Percentiles rank a stretch among this genome's conserved stretches.
phyloP scores from a whole-genome alignment of 1,284 basidiomycete species.

The Cronartium ribicola region DNA sequence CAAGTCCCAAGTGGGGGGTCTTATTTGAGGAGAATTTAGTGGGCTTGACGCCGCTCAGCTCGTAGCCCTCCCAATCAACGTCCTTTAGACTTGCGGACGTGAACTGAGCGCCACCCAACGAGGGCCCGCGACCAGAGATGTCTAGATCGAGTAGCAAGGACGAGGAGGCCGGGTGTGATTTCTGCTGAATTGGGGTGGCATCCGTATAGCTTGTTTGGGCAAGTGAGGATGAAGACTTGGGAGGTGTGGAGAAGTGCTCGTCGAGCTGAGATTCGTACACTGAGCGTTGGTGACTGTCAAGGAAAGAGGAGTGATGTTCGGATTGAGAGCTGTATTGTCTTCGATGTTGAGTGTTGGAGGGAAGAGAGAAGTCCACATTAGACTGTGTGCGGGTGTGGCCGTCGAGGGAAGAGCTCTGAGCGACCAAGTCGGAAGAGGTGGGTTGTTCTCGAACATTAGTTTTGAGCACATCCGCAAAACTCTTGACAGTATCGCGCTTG shows the following conservation, averaged over 20 bases:
- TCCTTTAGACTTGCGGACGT: neutral
- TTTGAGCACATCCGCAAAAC: conserved; percentile 1
- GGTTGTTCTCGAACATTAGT: neutral
- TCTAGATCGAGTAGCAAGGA: conserved; percentile 17
- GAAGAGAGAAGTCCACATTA: no score
- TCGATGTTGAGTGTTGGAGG: neutral
- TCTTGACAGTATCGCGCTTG: neutral
- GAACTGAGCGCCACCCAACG: neutral
- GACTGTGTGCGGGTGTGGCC: neutral
- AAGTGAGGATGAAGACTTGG: neutral
- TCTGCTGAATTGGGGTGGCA: neutral
- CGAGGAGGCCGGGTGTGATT: neutral
- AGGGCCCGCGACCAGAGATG: conserved; percentile 17
- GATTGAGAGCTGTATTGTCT: no score
- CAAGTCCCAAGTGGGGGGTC: neutral
- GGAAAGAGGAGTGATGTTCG: no score
- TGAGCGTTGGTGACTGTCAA: no score
- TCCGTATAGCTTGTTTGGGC: neutral
- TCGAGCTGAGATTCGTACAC: neutral
- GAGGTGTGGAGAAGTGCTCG: neutral
- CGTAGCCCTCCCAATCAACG: neutral
- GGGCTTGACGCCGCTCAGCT: neutral
- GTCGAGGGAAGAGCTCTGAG: neutral
- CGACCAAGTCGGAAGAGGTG: neutral
- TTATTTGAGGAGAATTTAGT: neutral